Conservation (phyloP, 805 yeast species). For the Monosporozyma aerobia region DNA sequence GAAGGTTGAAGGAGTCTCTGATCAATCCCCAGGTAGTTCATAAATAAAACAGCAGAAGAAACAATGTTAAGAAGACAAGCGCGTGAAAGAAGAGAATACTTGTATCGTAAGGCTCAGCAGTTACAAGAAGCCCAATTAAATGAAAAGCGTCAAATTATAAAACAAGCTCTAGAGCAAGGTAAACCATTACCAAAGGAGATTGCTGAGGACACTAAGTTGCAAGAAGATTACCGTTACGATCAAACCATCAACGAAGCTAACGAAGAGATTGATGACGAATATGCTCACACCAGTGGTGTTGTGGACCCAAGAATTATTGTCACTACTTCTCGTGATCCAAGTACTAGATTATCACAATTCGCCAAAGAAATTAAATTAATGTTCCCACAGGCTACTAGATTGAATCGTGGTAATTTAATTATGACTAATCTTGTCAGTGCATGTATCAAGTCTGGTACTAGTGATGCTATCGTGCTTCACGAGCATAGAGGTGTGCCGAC, state of each 20-base stretch:
- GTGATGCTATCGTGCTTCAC: slow-evolving; percentile 79
- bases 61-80: slow-evolving; percentile 81
- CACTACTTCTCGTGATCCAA: slow-evolving; percentile 90
- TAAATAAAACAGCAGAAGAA: neutral
- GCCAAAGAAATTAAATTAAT: slow-evolving; percentile 84
- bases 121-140: slow-evolving; percentile 80
- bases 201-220: slow-evolving; percentile 77
- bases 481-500: slow-evolving; percentile 99
- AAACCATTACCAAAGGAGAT: slow-evolving; percentile 82
- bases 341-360: slow-evolving; percentile 76
- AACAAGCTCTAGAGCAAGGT: slow-evolving; percentile 85
- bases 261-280: slow-evolving; percentile 79
- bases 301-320: slow-evolving; percentile 85
- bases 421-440: slow-evolving; percentile 78
- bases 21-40: neutral
- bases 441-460: slow-evolving; percentile 69
- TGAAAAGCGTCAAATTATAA: slow-evolving; percentile 77
- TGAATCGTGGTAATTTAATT: slow-evolving; percentile 89
- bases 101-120: slow-evolving; percentile 81
- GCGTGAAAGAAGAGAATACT: slow-evolving; percentile 89
- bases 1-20: neutral
- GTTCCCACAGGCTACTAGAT: slow-evolving; percentile 81
- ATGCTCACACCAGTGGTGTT: slow-evolving; percentile 76
- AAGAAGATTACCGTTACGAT: slow-evolving; percentile 77
- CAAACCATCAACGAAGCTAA: slow-evolving; percentile 45